These are phyloP conservation scores for Stachybotrys chartarum DNA, from an alignment of 2,329 filamentous ascomycete species.

Conservation along the genomic window DNA sequence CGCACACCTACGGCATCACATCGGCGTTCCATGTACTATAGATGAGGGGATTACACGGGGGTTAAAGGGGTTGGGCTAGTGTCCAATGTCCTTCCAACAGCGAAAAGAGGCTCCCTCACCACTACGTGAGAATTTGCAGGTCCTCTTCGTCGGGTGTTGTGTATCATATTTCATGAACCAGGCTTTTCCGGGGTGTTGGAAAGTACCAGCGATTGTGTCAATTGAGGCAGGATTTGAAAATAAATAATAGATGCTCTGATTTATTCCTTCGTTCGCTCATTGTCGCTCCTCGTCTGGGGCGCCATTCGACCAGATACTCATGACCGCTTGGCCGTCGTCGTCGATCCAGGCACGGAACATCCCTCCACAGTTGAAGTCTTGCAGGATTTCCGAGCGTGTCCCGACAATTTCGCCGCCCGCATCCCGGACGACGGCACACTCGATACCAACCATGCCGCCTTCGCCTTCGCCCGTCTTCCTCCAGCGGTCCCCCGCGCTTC, in stretches of 20 bases:
- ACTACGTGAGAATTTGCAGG: background rate
- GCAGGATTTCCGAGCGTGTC: constrained; percentile 49
- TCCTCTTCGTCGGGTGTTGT: background rate
- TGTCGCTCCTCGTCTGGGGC: constrained; percentile 9
- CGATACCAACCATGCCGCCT: constrained; percentile 81
- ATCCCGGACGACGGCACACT: constrained; percentile 43
- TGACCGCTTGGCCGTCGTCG: constrained; percentile 47
- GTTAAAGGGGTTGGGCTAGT: background rate
- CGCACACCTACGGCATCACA: no score
- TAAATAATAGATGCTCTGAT: constrained; percentile 2
- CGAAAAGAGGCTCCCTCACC: background rate
- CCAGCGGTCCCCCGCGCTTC: constrained; percentile 69
- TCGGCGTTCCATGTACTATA: background rate
- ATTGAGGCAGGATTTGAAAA: constrained; percentile 2
- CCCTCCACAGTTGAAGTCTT: constrained; percentile 78
- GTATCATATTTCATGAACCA: background rate
- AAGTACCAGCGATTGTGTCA: background rate
- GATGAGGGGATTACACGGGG: background rate
- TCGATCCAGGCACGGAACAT: constrained; percentile 81
- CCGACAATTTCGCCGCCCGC: constrained; percentile 33
- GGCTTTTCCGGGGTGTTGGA: no score
- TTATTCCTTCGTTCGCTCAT: constrained; percentile 5
- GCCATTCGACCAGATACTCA: constrained; percentile 34
- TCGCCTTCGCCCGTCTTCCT: constrained; percentile 68
- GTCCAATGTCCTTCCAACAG: background rate